A percentile compares a stretch with the other conserved stretches of the same genome.
Evolutionary conservation across 768 basidiomycete species (phyloP).

Genomic region (Tephrocybe sp.): DNA sequence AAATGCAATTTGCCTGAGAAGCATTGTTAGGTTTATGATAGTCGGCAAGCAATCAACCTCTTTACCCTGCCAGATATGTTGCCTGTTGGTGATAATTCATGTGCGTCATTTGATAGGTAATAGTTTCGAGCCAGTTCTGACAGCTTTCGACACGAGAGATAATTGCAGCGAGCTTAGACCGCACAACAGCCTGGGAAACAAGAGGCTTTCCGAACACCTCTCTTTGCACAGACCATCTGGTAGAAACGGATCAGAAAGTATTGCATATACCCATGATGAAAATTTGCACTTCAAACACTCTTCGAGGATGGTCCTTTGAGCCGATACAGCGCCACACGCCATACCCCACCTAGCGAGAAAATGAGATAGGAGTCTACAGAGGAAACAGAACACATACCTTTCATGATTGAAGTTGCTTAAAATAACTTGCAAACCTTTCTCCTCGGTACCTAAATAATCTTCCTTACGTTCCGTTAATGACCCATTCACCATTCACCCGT

Average conservation of each 20-base stretch:
- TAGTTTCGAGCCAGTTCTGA: conserved; percentile 77
- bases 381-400: conserved; percentile 60
- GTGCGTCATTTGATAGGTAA: conserved; percentile 84
- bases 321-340: conserved; percentile 10
- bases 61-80: conserved; percentile 65
- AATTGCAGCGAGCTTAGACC: conserved; percentile 84
- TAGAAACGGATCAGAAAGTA: not conserved
- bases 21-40: not conserved
- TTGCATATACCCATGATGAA: not conserved
- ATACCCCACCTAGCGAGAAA: conserved; percentile 13
- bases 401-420: conserved; percentile 89
- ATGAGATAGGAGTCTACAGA: too few species aligned
- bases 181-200: conserved; percentile 78
- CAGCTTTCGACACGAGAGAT: conserved; percentile 65
- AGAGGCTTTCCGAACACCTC: conserved; percentile 89
- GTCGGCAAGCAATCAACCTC: conserved; percentile 7
- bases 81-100: conserved; percentile 82
- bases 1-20: conserved; percentile 58
- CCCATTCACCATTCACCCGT: conserved; percentile 69
- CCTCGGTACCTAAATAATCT: conserved; percentile 64
- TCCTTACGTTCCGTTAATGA: conserved; percentile 82
- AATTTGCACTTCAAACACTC: conserved; percentile 72
- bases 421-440: conserved; percentile 41
- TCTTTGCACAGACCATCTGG: conserved; percentile 79
- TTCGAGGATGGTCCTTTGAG: conserved; percentile 61